These are phyloP conservation scores for Tephrocybe sp. DNA, from an alignment of 768 basidiomycete species.

Conservation along the genomic window DNA sequence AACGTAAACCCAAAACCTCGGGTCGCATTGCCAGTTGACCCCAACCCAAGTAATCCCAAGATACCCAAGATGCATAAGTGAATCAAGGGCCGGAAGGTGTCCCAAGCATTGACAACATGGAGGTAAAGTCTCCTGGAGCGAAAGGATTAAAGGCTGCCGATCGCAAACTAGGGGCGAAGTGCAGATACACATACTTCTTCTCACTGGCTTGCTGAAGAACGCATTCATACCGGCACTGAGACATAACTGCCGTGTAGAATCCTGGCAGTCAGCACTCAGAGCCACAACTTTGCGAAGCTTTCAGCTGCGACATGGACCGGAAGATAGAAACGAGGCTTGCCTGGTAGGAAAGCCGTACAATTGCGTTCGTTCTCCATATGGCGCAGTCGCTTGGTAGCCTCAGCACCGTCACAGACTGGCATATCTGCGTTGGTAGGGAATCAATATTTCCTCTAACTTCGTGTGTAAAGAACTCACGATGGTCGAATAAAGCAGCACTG, in stretches of 20 bases:
- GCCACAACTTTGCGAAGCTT: slow-evolving; percentile 53
- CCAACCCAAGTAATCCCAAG: no score
- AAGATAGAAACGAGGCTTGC: slow-evolving; percentile 33
- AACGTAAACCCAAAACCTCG: no score
- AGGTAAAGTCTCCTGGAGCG: background rate
- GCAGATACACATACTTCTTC: slow-evolving; percentile 42
- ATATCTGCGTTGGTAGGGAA: slow-evolving; percentile 48
- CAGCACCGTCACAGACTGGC: slow-evolving; percentile 77
- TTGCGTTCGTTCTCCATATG: slow-evolving; percentile 57
- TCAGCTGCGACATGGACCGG: background rate
- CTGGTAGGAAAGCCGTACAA: slow-evolving; percentile 47
- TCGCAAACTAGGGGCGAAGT: background rate
- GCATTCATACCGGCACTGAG: slow-evolving; percentile 77
- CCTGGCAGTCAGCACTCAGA: slow-evolving; percentile 75
- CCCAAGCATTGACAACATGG: slow-evolving; percentile 2
- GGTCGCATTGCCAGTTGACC: no score
- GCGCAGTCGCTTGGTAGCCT: slow-evolving; percentile 66
- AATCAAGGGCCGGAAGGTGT: no score
- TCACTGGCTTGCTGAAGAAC: slow-evolving; percentile 74
- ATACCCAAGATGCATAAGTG: no score
- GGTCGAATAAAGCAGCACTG: slow-evolving; percentile 70
- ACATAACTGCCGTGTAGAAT: slow-evolving; percentile 72
- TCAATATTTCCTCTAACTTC: background rate
- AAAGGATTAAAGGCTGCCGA: background rate
- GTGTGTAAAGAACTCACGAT: slow-evolving; percentile 46